These are phyloP conservation scores for Populus hybrid DNA, from an alignment of 441 rosid genomes.

Conservation along the genomic window DNA sequence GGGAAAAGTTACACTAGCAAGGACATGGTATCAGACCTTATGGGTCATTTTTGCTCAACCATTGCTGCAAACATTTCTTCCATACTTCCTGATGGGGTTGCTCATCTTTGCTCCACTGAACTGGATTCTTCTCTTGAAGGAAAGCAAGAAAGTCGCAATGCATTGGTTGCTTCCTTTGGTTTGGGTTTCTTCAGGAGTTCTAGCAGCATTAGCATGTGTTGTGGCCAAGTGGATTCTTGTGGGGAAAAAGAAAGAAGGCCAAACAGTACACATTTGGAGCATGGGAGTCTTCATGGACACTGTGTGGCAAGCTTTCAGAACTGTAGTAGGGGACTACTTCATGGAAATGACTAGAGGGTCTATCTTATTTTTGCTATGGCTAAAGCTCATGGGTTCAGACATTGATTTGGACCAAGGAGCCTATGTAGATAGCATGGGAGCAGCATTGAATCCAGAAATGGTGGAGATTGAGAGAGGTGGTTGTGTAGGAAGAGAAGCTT, in stretches of 20 bases:
- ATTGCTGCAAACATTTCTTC: slow-evolving; percentile 49
- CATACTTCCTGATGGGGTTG: slow-evolving; percentile 49
- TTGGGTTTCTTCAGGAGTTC: slow-evolving; percentile 50
- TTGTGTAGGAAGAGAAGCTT: slow-evolving; percentile 22
- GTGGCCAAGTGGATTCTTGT: slow-evolving; percentile 55
- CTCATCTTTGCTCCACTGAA: slow-evolving; percentile 38
- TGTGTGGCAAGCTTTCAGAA: slow-evolving; percentile 57
- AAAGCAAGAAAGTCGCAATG: slow-evolving; percentile 24
- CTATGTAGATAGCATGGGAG: slow-evolving; percentile 62
- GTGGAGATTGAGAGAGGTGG: slow-evolving; percentile 57
- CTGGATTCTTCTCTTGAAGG: slow-evolving; percentile 29
- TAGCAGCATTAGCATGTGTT: slow-evolving; percentile 41
- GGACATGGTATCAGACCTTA: slow-evolving; percentile 45
- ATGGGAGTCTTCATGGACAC: slow-evolving; percentile 56
- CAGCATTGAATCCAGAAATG: slow-evolving; percentile 67
- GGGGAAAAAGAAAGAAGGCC: slow-evolving; percentile 57
- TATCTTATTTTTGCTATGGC: slow-evolving; percentile 34
- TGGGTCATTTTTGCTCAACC: slow-evolving; percentile 62
- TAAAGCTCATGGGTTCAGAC: slow-evolving; percentile 57
- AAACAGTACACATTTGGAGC: slow-evolving; percentile 53
- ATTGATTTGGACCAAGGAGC: slow-evolving; percentile 43
- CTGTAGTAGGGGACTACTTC: slow-evolving; percentile 57
- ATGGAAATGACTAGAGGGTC: slow-evolving; percentile 59
- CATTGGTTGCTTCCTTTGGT: slow-evolving; percentile 47
- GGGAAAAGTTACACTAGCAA: slow-evolving; percentile 40